Conservation (phyloP, 192 early-diverging fungal species). For the Coemansia brasiliensis region DNA sequence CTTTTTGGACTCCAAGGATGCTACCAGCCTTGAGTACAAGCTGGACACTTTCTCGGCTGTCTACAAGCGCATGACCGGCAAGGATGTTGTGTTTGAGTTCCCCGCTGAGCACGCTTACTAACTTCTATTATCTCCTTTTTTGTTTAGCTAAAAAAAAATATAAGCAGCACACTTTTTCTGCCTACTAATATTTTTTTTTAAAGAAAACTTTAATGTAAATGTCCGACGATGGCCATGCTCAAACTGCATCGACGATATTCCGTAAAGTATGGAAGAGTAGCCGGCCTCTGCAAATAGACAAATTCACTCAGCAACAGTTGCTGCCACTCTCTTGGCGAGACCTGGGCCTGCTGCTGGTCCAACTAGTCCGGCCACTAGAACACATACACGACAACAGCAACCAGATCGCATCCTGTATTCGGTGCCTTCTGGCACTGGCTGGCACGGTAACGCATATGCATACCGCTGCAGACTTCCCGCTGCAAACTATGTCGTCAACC, state of each 20-base stretch:
- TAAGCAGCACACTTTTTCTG: not conserved
- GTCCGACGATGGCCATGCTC: not conserved
- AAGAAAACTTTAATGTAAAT: no score
- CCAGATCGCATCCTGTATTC: not conserved
- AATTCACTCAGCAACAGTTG: constrained; percentile 7
- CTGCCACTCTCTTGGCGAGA: constrained; percentile 25
- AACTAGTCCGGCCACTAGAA: constrained; percentile 10
- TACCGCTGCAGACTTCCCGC: no score
- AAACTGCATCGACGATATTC: constrained; percentile 8
- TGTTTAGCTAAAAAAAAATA: not conserved
- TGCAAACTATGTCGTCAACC: not conserved
- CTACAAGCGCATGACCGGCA: constrained; percentile 94
- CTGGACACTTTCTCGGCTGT: constrained; percentile 95
- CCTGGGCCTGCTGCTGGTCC: constrained; percentile 31
- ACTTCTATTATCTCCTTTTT: not conserved
- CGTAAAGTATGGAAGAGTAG: constrained; percentile 30
- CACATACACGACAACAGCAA: not conserved
- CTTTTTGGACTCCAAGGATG: constrained; percentile 97
- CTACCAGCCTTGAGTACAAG: constrained; percentile 97
- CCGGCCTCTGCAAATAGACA: constrained; percentile 17
- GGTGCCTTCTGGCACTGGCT: constrained; percentile 17
- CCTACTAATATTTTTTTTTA: not conserved
- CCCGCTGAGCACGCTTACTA: constrained; percentile 59
- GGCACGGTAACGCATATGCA: constrained; percentile 26
- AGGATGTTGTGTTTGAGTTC: constrained; percentile 99